Conservation (phyloP, 129 eudicot genomes). For the Centaurea solstitialis region DNA sequence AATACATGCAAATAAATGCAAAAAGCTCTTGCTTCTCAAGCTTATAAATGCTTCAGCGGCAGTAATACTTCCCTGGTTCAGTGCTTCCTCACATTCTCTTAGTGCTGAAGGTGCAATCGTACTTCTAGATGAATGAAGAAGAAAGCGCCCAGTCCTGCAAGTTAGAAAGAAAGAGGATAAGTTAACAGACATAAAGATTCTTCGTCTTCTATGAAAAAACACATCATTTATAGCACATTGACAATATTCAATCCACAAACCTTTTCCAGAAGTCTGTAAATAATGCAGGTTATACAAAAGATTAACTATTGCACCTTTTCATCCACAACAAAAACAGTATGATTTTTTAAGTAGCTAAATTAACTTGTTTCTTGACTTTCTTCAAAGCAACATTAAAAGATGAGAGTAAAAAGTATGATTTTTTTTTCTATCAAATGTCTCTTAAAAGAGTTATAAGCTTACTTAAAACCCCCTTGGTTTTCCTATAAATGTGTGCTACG, state of each 20-base stretch:
- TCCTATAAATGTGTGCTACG: background rate
- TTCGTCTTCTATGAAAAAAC: background rate
- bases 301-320: background rate
- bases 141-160: constrained; percentile 89
- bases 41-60: constrained; percentile 77
- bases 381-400: background rate
- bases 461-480: background rate
- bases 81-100: constrained; percentile 87
- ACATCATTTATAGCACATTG: background rate
- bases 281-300: background rate
- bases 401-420: background rate
- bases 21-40: constrained; percentile 76
- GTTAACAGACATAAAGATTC: background rate
- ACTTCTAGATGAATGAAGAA: constrained; percentile 78
- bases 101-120: constrained; percentile 61
- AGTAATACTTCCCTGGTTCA: constrained; percentile 75
- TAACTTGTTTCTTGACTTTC: background rate
- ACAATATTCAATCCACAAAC: background rate
- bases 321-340: background rate
- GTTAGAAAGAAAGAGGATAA: background rate
- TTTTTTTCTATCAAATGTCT: background rate
- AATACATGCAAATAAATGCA: constrained; percentile 86
- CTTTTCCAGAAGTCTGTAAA: background rate
- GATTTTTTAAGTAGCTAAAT: background rate
- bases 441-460: background rate